Conservation (phyloP, 139 green algal species). For the Chlamydomonas schloesseri region DNA sequence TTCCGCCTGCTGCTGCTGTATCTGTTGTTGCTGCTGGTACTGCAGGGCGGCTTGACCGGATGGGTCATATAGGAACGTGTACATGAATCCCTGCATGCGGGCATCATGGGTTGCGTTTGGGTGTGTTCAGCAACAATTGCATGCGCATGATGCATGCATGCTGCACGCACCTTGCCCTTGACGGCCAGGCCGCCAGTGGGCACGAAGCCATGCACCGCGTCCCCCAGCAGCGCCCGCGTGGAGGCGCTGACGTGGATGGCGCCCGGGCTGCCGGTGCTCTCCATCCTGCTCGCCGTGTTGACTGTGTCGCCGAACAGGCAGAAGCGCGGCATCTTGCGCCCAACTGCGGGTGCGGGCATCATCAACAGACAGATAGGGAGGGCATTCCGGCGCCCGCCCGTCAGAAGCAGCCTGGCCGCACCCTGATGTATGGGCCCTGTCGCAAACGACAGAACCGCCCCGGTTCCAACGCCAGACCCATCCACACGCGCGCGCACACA, state of each 20-base stretch:
- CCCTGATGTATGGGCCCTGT: too few species aligned
- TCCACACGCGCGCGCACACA: too few species aligned
- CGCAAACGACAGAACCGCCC: too few species aligned
- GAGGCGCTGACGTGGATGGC: conserved; percentile 36
- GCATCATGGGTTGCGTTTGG: neutral
- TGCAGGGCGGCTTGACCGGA: neutral
- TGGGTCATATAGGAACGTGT: conserved; percentile 29
- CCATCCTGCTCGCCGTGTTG: conserved; percentile 54
- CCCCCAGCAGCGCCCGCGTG: conserved; percentile 7
- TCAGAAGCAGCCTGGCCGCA: too few species aligned
- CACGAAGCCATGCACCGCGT: neutral
- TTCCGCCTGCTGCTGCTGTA: too few species aligned
- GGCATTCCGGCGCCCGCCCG: too few species aligned
- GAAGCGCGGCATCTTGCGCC: conserved; percentile 47
- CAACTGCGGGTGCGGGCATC: neutral
- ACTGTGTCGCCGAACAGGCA: conserved; percentile 50
- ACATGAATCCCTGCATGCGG: conserved; percentile 19
- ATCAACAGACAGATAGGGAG: too few species aligned
- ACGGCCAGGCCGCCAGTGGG: neutral
- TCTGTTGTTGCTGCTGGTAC: neutral
- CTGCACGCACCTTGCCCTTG: conserved; percentile 29
- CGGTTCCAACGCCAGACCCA: too few species aligned
- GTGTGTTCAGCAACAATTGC: neutral
- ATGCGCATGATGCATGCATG: neutral
- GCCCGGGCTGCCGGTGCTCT: conserved; percentile 24